Conservation (phyloP, 2,329 filamentous ascomycete species). For the Phialophora tarda region DNA sequence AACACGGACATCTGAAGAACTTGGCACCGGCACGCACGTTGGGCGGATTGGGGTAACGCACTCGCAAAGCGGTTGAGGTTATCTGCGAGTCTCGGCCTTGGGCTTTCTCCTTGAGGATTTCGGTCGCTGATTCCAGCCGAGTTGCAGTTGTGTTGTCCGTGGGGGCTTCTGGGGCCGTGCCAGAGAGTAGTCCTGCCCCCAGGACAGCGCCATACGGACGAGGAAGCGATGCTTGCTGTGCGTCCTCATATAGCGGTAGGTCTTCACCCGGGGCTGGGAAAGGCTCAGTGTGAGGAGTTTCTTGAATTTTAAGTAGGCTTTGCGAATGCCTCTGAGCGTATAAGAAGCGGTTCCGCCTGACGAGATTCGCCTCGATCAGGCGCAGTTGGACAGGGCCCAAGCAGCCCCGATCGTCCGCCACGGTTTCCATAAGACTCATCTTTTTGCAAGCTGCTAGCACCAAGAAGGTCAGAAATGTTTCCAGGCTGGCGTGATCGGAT, state of each 20-base stretch:
- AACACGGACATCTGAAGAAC: slow-evolving; percentile 14
- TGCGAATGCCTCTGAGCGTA: slow-evolving; percentile 8
- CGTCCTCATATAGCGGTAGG: background rate
- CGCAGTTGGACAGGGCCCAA: slow-evolving; percentile 5
- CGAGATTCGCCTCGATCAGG: slow-evolving; percentile 9
- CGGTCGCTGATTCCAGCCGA: background rate
- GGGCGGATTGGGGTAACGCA: slow-evolving; percentile 12
- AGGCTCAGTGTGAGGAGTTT: too few relatives aligned
- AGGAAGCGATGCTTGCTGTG: background rate
- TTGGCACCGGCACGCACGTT: slow-evolving; percentile 1
- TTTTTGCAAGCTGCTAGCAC: background rate
- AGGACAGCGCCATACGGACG: background rate
- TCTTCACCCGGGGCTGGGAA: background rate
- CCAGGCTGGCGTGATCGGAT: slow-evolving; percentile 1
- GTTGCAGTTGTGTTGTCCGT: background rate
- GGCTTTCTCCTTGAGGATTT: background rate
- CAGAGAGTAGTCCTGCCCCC: background rate
- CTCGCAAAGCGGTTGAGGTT: background rate
- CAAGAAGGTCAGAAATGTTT: slow-evolving; percentile 1
- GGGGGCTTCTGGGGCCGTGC: background rate
- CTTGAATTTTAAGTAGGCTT: background rate
- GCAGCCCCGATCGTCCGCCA: background rate
- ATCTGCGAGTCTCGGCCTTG: background rate
- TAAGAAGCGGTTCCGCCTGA: slow-evolving; percentile 14
- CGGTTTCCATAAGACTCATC: too few relatives aligned